Evolutionary conservation across 208 protist genomes (phyloP).

Genomic region (Trypanosoma melophagium): DNA sequence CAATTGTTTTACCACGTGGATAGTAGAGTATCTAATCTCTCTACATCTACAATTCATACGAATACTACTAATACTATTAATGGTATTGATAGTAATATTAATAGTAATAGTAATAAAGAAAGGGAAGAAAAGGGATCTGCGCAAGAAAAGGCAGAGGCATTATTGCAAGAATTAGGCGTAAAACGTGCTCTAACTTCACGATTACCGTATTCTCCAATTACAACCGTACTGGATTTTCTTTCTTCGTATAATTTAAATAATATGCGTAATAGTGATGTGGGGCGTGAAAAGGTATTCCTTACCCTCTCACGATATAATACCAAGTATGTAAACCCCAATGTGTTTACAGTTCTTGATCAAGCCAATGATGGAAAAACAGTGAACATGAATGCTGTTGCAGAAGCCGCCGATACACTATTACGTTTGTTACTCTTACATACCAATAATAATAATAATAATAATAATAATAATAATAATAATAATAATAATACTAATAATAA

Average conservation of each 20-base stretch:
- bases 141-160: constrained; percentile 8
- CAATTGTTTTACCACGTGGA: constrained; percentile 45
- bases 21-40: constrained; percentile 26
- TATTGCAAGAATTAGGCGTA: constrained; percentile 8
- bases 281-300: constrained; percentile 15
- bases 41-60: too few species aligned
- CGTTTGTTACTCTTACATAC: constrained; percentile 6
- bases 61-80: too few species aligned
- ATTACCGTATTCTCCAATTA: constrained; percentile 35
- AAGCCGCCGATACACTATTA: constrained; percentile 20
- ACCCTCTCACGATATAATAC: constrained; percentile 34
- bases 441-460: neutral
- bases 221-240: too few species aligned
- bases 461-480: neutral
- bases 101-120: neutral
- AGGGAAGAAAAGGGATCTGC: constrained; percentile 3
- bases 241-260: too few species aligned
- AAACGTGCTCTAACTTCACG: constrained; percentile 1
- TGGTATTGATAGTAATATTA: too few species aligned
- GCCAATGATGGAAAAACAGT: neutral
- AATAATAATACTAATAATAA: neutral
- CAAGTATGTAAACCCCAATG: constrained; percentile 22
- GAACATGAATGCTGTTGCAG: constrained; percentile 5
- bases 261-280: neutral
- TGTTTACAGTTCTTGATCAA: constrained; percentile 28